Percentiles rank a stretch among this genome's conserved stretches.
Evolutionary conservation across 257 asterid species (phyloP).

Genomic region (Schizonepeta tenuifolia): DNA sequence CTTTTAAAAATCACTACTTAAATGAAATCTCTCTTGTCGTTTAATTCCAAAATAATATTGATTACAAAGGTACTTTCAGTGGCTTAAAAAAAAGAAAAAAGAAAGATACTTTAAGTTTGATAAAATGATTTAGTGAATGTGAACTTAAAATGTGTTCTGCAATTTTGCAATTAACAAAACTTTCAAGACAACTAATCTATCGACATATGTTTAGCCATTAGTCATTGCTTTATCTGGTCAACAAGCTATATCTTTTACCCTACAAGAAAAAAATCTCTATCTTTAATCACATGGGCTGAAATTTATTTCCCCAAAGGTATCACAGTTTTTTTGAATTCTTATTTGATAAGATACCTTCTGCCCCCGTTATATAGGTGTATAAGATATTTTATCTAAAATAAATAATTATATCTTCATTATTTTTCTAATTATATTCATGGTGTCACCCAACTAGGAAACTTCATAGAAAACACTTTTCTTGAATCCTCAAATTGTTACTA

Average conservation of each 20-base stretch:
- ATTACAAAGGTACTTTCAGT: constrained; percentile 8
- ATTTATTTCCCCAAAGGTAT: neutral
- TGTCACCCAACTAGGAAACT: too few relatives aligned
- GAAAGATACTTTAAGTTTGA: neutral
- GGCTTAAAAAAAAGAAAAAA: too few relatives aligned
- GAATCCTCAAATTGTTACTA: too few relatives aligned
- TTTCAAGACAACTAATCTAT: constrained; percentile 20
- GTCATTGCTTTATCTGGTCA: constrained; percentile 29
- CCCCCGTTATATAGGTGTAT: neutral
- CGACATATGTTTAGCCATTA: constrained; percentile 11
- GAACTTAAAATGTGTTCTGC: constrained; percentile 9
- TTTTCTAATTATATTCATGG: neutral
- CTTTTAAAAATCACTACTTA: too few relatives aligned
- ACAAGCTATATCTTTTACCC: constrained; percentile 11
- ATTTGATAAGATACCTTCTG: neutral
- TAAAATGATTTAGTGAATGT: constrained; percentile 16
- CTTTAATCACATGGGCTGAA: constrained; percentile 31
- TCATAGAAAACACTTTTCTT: too few relatives aligned
- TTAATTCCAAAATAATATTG: neutral
- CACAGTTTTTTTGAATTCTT: neutral
- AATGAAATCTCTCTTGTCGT: neutral
- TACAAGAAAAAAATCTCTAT: neutral
- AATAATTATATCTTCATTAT: neutral
- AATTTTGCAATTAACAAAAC: constrained; percentile 1
- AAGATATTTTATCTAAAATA: neutral